These are phyloP conservation scores for Pseudocercospora musae DNA, from an alignment of 2,329 filamentous ascomycete species.

Conservation along the genomic window DNA sequence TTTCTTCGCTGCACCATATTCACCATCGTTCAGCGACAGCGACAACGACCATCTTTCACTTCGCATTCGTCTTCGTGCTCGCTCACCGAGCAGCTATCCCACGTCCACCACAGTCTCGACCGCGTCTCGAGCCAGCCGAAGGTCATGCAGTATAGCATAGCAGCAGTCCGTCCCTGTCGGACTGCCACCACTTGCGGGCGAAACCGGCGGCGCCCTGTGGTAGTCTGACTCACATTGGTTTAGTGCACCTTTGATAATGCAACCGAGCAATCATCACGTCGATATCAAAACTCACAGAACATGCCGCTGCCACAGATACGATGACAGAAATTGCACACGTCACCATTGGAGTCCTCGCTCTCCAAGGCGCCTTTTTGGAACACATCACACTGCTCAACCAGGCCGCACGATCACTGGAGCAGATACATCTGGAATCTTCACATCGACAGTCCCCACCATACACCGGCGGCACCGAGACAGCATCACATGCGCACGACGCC, in stretches of 20 bases:
- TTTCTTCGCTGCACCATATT: too few relatives aligned
- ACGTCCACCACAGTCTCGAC: neutral
- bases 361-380: conserved; percentile 92
- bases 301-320: neutral
- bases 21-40: neutral
- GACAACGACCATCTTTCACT: too few relatives aligned
- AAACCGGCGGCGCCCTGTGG: neutral
- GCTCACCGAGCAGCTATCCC: neutral
- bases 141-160: neutral
- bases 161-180: neutral
- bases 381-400: conserved; percentile 73
- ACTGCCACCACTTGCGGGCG: neutral
- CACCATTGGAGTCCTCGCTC: conserved; percentile 63
- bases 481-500: neutral
- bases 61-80: neutral
- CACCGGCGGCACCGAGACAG: neutral
- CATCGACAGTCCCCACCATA: neutral
- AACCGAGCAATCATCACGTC: neutral
- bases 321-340: conserved; percentile 30
- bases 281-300: neutral
- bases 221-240: neutral
- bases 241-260: neutral
- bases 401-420: conserved; percentile 49
- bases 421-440: neutral
- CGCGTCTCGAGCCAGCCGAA: neutral